Conservation (phyloP, 2,329 filamentous ascomycete genomes). For the Pestalotiopsis sp. region DNA sequence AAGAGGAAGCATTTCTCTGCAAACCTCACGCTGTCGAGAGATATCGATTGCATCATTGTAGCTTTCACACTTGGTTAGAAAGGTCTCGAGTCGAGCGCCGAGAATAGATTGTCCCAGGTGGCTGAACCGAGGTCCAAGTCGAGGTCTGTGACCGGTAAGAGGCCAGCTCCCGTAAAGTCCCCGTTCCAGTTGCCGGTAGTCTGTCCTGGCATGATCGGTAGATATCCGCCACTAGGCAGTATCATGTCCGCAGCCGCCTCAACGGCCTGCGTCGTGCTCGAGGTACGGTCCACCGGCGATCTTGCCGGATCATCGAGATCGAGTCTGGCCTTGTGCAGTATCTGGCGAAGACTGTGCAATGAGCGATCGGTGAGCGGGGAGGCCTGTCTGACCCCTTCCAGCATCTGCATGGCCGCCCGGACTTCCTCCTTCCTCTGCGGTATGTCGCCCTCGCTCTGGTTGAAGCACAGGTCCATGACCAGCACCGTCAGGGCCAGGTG, state of each 20-base stretch:
- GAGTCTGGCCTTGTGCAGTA: constrained; percentile 16
- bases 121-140: constrained; percentile 19
- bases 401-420: constrained; percentile 12
- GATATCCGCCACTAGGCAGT: background rate
- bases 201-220: background rate
- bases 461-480: constrained; percentile 24
- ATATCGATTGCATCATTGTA: too few relatives aligned
- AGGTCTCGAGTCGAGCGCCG: constrained; percentile 21
- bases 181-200: background rate
- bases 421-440: constrained; percentile 16
- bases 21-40: too few relatives aligned
- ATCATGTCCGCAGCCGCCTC: background rate
- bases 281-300: background rate
- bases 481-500: constrained; percentile 20
- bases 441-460: constrained; percentile 16
- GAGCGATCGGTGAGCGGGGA: constrained; percentile 17
- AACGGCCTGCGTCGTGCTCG: background rate
- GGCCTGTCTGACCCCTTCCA: constrained; percentile 14
- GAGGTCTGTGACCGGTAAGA: constrained; percentile 19
- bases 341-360: constrained; percentile 11
- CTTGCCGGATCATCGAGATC: background rate
- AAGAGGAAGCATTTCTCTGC: too few relatives aligned
- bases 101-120: constrained; percentile 25
- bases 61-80: constrained; percentile 5
- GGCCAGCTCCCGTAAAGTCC: background rate